A percentile compares a stretch with the other conserved stretches of the same genome.
phyloP scores from a whole-genome alignment of 2,329 filamentous ascomycete species.

The Aspergillus flavus region DNA sequence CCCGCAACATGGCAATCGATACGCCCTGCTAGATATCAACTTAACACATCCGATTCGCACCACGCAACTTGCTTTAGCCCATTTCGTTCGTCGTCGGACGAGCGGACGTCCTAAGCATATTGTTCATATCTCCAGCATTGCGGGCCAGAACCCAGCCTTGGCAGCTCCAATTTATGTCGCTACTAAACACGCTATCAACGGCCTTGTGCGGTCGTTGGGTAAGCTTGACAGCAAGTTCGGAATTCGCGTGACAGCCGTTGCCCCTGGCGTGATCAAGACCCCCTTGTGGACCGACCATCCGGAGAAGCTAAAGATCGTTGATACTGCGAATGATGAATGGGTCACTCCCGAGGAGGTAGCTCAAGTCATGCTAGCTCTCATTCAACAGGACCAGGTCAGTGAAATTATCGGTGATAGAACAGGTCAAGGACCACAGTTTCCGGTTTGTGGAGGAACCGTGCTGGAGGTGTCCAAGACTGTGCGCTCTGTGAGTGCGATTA shows the following conservation, averaged over 20 bases:
- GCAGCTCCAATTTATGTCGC: conserved; percentile 51
- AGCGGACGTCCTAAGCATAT: conserved; percentile 44
- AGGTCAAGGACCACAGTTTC: conserved; percentile 33
- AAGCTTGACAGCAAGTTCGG: conserved; percentile 52
- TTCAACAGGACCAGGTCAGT: conserved; percentile 52
- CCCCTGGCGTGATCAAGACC: conserved; percentile 63
- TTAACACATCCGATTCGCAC: conserved; percentile 55
- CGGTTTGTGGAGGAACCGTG: conserved; percentile 53
- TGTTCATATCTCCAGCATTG: conserved; percentile 53
- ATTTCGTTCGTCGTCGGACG: conserved; percentile 44
- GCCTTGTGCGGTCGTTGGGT: conserved; percentile 53
- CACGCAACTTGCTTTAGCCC: conserved; percentile 53
- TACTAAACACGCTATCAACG: conserved; percentile 53
- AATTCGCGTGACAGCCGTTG: conserved; percentile 62
- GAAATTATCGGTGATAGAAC: conserved; percentile 37
- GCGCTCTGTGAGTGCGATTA: conserved; percentile 53
- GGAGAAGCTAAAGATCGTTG: conserved; percentile 59
- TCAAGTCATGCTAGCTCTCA: conserved; percentile 58
- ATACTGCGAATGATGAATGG: conserved; percentile 55
- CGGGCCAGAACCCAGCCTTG: conserved; percentile 44
- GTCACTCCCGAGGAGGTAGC: conserved; percentile 64
- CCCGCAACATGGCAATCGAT: conserved; percentile 41
- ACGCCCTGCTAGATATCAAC: conserved; percentile 54
- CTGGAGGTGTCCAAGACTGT: conserved; percentile 60
- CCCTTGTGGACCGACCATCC: conserved; percentile 65